Evolutionary conservation across 2,329 filamentous ascomycete species (phyloP).

Genomic region (Malbranchea zuffiana): DNA sequence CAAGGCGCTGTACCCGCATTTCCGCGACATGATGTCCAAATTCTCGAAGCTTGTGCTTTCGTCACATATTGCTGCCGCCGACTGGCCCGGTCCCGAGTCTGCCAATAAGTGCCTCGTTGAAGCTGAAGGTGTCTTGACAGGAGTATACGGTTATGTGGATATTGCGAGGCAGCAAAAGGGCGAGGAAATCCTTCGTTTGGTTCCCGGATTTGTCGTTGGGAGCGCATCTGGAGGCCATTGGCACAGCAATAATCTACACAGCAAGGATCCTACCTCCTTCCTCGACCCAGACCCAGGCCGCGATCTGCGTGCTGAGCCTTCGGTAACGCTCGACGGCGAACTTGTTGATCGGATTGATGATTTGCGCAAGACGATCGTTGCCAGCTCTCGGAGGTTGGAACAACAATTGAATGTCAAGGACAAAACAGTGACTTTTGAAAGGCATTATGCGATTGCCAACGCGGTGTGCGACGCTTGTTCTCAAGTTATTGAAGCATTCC

Average conservation of each 20-base stretch:
- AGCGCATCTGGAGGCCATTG: constrained; percentile 77
- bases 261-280: constrained; percentile 59
- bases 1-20: constrained; percentile 92
- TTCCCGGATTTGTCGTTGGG: constrained; percentile 85
- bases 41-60: constrained; percentile 99
- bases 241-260: constrained; percentile 55
- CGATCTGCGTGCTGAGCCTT: constrained; percentile 61
- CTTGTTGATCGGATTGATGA: constrained; percentile 77
- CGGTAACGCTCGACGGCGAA: constrained; percentile 60
- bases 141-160: constrained; percentile 93
- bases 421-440: constrained; percentile 67
- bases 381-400: constrained; percentile 75
- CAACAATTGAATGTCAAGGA: constrained; percentile 68
- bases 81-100: constrained; percentile 89
- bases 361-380: constrained; percentile 71
- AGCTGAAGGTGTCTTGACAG: constrained; percentile 88
- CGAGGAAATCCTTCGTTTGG: constrained; percentile 82
- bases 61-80: constrained; percentile 90
- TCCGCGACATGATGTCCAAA: constrained; percentile 98
- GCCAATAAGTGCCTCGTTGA: constrained; percentile 92
- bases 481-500: constrained; percentile 77
- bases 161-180: constrained; percentile 87
- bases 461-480: constrained; percentile 67
- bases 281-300: constrained; percentile 71
- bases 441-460: constrained; percentile 71